Evolutionary conservation across 2,329 filamentous ascomycete species (phyloP).

Genomic region (Alternaria dauci): DNA sequence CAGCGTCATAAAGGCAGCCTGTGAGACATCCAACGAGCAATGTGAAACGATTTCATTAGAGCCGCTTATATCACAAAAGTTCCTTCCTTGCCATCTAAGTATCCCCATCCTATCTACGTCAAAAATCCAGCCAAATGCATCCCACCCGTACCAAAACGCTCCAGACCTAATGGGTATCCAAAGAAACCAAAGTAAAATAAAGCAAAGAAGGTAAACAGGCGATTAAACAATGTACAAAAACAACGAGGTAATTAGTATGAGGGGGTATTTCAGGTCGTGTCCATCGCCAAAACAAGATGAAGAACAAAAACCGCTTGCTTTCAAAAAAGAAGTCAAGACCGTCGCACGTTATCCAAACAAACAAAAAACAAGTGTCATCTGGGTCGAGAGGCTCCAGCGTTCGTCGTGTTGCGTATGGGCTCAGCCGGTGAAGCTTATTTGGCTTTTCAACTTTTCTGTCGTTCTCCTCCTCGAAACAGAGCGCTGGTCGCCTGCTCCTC

Average conservation of each 20-base stretch:
- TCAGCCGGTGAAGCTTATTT: conserved; percentile 19
- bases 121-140: neutral
- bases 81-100: conserved; percentile 1
- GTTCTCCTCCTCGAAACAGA: conserved; percentile 25
- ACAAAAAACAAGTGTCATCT: neutral
- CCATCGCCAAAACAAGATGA: neutral
- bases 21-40: neutral
- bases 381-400: neutral
- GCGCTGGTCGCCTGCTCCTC: conserved; percentile 16
- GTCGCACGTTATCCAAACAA: conserved; percentile 1
- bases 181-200: neutral
- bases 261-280: neutral
- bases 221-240: conserved; percentile 1
- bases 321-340: neutral
- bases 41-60: neutral
- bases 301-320: neutral
- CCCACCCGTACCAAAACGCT: neutral
- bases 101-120: neutral
- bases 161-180: conserved; percentile 5
- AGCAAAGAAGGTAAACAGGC: neutral
- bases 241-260: neutral
- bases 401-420: neutral
- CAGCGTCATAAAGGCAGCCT: neutral
- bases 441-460: conserved; percentile 26
- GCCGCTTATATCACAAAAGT: neutral